Evolutionary conservation across 371 early-diverging fungal genomes (phyloP), one percentile per base, ranked within the genome.

Genomic region (Dichotomocladium elegans): DNA sequence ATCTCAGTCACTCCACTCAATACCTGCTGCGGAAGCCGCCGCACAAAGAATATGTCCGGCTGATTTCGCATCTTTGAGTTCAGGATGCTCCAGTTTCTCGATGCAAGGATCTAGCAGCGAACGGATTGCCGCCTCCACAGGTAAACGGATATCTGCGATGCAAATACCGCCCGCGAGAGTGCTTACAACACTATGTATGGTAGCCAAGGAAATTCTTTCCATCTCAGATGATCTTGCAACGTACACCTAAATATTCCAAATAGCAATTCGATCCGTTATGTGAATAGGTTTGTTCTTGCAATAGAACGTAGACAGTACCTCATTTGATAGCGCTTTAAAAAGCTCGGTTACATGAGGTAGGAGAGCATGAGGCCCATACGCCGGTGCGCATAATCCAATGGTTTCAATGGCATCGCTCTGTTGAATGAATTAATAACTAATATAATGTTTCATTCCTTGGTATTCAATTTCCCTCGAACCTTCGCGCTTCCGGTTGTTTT

Each of bases 401-500:
- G 89, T 85, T 31, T 89, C 88, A 81, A 95, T 83, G 0, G 95
- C 86, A 68, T 94, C 95, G 60, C 82, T 80, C 87, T 91, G 42
- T 42, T 15, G n/a, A 34, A 40, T 6, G 21, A n/a, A 17, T 17
- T 37, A 37, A 37, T 37, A 37, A 21, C 37, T 0, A 37, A 11
- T 6, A 3, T 37, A 15, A 14, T 43, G 17, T 34, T 33, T n/a
- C n/a, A n/a, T n/a, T 46, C 4, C 27, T 41, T 41, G 17, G 10
- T 0, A 41, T 11, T 30, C 44, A 47, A 58, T n/a, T n/a, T n/a
- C n/a, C n/a, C n/a, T n/a, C n/a, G n/a, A n/a, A 91, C 86, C 83
- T 95, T 97, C 19, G 94, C 98, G 53, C 86, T 88, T 1, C 80
- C 83, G 1, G 92, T 89, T 4, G 86, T 82, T 0, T 96, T 91